Evolutionary conservation across 2,329 filamentous ascomycete genomes (phyloP).

Genomic region (Paramyrothecium roridum): DNA sequence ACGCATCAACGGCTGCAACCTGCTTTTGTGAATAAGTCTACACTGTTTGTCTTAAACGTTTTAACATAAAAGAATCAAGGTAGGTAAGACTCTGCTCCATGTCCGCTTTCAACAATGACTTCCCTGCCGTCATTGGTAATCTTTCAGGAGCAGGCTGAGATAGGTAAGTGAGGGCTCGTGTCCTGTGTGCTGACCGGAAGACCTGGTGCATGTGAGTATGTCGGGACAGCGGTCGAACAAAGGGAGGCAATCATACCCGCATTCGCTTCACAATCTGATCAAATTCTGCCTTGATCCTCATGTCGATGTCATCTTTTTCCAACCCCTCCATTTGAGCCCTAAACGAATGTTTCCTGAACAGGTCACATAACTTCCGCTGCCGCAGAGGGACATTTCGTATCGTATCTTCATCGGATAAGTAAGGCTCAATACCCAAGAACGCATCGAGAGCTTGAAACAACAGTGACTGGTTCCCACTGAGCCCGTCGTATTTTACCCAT

Average conservation of each 20-base stretch:
- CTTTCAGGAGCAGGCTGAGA: constrained; percentile 25
- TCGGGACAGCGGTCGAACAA: background rate
- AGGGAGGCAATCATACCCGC: constrained; percentile 15
- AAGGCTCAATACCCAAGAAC: constrained; percentile 27
- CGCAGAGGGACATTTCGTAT: constrained; percentile 17
- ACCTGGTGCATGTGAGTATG: constrained; percentile 7
- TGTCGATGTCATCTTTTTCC: constrained; percentile 11
- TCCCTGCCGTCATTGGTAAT: constrained; percentile 31
- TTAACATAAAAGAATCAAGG: constrained; percentile 1
- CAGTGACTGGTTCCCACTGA: constrained; percentile 30
- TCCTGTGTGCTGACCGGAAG: constrained; percentile 26
- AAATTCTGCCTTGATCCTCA: constrained; percentile 17
- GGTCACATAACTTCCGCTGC: constrained; percentile 19
- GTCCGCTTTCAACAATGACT: constrained; percentile 15
- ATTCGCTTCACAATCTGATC: constrained; percentile 23
- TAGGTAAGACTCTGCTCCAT: background rate
- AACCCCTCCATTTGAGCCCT: constrained; percentile 7
- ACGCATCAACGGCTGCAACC: too few species aligned
- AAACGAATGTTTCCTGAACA: constrained; percentile 18
- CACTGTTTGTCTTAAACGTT: background rate
- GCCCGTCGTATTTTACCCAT: constrained; percentile 26
- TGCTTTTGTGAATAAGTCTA: too few species aligned
- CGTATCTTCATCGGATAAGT: constrained; percentile 17
- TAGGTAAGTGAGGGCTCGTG: constrained; percentile 23
- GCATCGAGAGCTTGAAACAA: constrained; percentile 31